Evolutionary conservation across 2,329 filamentous ascomycete species (phyloP).

Genomic region (Monosporascus ibericus): DNA sequence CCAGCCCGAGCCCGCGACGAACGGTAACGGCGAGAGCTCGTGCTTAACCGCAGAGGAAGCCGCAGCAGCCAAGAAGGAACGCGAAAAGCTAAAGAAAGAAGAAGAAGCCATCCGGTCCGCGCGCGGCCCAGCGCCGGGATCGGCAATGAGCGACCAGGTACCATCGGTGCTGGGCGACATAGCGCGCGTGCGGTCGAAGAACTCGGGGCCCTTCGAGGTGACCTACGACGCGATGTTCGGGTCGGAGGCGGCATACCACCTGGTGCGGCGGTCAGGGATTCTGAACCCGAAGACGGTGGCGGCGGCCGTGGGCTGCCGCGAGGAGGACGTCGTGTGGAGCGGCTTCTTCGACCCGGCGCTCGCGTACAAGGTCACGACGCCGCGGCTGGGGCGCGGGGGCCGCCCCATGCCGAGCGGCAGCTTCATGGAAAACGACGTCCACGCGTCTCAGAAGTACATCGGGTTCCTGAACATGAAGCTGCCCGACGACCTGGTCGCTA

Average conservation of each 20-base stretch:
- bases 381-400: conserved; percentile 12
- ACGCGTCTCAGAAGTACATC: conserved; percentile 23
- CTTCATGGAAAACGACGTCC: conserved; percentile 26
- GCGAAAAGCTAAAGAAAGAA: background rate
- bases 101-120: conserved; percentile 1
- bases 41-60: background rate
- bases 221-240: conserved; percentile 47
- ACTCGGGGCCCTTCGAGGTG: conserved; percentile 44
- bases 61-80: background rate
- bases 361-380: conserved; percentile 42
- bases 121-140: conserved; percentile 1
- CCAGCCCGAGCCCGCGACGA: background rate
- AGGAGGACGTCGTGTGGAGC: conserved; percentile 28
- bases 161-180: conserved; percentile 23
- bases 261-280: conserved; percentile 29
- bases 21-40: too few relatives aligned
- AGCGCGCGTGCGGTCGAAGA: conserved; percentile 41
- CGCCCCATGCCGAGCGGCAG: conserved; percentile 14
- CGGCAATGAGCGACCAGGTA: background rate
- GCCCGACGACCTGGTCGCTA: conserved; percentile 10
- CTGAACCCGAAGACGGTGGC: conserved; percentile 30
- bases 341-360: conserved; percentile 39
- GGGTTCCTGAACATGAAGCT: conserved; percentile 17
- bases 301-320: conserved; percentile 19
- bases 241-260: conserved; percentile 24